These are phyloP conservation scores for Kodamaea alishanica DNA, from an alignment of 1,139 yeast genomes.

Conservation along the genomic window DNA sequence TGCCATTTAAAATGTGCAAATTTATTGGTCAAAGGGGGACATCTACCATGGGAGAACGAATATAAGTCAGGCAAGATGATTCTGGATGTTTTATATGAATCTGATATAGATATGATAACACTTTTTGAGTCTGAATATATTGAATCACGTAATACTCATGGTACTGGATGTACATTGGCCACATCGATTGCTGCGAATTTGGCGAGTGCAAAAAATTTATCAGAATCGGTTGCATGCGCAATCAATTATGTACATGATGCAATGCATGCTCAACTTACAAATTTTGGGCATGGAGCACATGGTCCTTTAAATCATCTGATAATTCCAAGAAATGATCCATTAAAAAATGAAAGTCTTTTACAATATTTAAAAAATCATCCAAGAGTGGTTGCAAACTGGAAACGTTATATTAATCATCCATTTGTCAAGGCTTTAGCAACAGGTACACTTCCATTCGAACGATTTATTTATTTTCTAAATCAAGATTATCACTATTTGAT, in stretches of 20 bases:
- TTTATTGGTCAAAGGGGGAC: conserved; percentile 82
- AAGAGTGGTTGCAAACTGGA: conserved; percentile 53
- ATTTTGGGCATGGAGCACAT: conserved; percentile 53
- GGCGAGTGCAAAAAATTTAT: conserved; percentile 49
- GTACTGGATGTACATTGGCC: conserved; percentile 88
- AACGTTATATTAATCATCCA: conserved; percentile 54
- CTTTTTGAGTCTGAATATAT: conserved; percentile 50
- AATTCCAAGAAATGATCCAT: conserved; percentile 11
- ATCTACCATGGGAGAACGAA: conserved; percentile 48
- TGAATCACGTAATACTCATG: conserved; percentile 64
- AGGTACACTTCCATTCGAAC: conserved; percentile 46
- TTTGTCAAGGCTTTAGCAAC: conserved; percentile 55
- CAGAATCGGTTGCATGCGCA: conserved; percentile 51
- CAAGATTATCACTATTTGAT: conserved; percentile 73
- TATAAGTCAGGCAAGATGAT: conserved; percentile 27
- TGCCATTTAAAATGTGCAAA: conserved; percentile 43
- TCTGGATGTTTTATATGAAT: conserved; percentile 60
- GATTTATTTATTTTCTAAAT: conserved; percentile 56
- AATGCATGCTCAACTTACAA: conserved; percentile 33
- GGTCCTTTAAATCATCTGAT: conserved; percentile 71
- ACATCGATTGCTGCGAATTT: conserved; percentile 76
- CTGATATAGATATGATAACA: conserved; percentile 31
- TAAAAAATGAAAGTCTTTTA: conserved; percentile 24
- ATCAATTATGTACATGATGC: conserved; percentile 68
- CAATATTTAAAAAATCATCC: conserved; percentile 58